Conservation (phyloP, 805 yeast species). For the Candida endomychidarum region DNA sequence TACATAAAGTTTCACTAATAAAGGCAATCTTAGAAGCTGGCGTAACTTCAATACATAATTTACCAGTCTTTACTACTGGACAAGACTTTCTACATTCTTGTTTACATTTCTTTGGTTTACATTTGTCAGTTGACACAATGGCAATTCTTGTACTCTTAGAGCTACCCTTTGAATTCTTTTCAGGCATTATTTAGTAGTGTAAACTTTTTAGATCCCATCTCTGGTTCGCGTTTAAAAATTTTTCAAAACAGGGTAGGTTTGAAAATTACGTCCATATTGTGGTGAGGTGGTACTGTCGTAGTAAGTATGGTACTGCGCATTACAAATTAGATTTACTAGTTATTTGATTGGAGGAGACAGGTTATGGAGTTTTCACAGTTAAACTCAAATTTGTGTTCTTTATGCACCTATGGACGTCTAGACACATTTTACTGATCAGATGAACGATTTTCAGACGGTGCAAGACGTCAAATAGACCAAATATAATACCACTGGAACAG, state of each 20-base stretch:
- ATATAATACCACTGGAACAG: no score
- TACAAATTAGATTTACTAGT: slow-evolving; percentile 1
- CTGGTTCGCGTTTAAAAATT: slow-evolving; percentile 8
- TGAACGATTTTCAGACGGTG: no score
- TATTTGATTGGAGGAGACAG: not conserved
- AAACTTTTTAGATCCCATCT: slow-evolving; percentile 5
- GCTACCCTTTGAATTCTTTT: slow-evolving; percentile 39
- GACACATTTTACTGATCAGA: no score
- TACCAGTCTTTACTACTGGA: slow-evolving; percentile 98
- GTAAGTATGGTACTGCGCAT: slow-evolving; percentile 1
- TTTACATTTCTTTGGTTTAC: slow-evolving; percentile 98
- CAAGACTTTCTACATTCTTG: slow-evolving; percentile 97
- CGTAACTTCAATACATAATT: slow-evolving; percentile 92
- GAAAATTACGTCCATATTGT: slow-evolving; percentile 4
- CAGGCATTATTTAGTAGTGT: slow-evolving; percentile 21
- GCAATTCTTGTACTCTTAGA: slow-evolving; percentile 73
- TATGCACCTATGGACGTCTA: no score
- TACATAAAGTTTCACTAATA: slow-evolving; percentile 90
- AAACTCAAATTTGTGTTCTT: no score
- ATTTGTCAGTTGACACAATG: slow-evolving; percentile 88
- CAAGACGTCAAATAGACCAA: no score
- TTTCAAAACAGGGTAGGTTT: slow-evolving; percentile 2
- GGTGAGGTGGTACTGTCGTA: no score
- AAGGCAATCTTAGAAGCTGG: slow-evolving; percentile 92
- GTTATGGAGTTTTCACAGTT: no score